Percentiles rank a stretch among this genome's conserved stretches.
These are phyloP conservation scores for Stachybotrys chartarum DNA, from an alignment of 2,329 filamentous ascomycete species.

Conservation along the genomic window DNA sequence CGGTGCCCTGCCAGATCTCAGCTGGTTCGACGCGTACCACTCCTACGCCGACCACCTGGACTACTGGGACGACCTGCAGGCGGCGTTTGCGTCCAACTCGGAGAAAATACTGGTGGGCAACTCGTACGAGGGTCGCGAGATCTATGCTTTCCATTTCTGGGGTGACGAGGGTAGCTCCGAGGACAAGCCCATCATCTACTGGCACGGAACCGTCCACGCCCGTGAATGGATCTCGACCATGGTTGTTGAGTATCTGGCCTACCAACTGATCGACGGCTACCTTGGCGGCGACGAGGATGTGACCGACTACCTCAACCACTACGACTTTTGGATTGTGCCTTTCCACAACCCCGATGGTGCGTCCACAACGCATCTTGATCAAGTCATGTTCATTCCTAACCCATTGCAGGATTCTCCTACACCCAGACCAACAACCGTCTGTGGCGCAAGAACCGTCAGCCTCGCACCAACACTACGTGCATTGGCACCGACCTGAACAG, in stretches of 20 bases:
- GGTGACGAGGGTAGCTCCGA: constrained; percentile 29
- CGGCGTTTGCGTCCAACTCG: constrained; percentile 35
- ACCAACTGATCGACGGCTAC: constrained; percentile 37
- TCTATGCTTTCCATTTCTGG: constrained; percentile 51
- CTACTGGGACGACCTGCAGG: constrained; percentile 39
- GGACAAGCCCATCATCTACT: constrained; percentile 38
- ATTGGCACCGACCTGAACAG: constrained; percentile 45
- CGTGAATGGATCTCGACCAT: constrained; percentile 48
- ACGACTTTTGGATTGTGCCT: constrained; percentile 52
- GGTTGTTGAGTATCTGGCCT: constrained; percentile 42
- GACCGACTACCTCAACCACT: constrained; percentile 42
- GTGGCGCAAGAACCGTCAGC: constrained; percentile 47
- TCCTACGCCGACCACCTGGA: constrained; percentile 42
- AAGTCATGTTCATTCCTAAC: background rate
- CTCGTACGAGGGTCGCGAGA: constrained; percentile 39
- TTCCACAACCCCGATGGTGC: constrained; percentile 45
- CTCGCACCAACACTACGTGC: constrained; percentile 30
- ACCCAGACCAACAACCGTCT: constrained; percentile 41
- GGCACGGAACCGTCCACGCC: constrained; percentile 45
- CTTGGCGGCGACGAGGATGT: constrained; percentile 24
- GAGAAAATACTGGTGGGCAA: constrained; percentile 36
- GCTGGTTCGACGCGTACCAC: constrained; percentile 49
- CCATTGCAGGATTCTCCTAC: constrained; percentile 37
- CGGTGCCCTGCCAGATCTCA: constrained; percentile 24
- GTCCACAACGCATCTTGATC: constrained; percentile 1